Evolutionary conservation across 2,329 filamentous ascomycete genomes (phyloP).

Genomic region (Macrophomina pseudophaseolina): DNA sequence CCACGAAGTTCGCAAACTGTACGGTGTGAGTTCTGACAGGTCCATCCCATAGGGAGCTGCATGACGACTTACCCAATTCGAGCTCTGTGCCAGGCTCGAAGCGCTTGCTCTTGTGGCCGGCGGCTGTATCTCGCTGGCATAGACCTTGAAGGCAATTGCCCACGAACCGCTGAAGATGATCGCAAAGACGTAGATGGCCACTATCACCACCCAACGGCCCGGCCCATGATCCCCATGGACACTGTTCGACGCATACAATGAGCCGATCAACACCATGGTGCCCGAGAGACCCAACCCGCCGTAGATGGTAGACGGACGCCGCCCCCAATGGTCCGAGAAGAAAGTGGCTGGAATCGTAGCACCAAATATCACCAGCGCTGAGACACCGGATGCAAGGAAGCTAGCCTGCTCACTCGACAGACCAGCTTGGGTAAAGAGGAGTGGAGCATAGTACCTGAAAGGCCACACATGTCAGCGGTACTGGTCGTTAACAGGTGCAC

Average conservation of each 20-base stretch:
- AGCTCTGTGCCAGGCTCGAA: slow-evolving; percentile 58
- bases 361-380: slow-evolving; percentile 63
- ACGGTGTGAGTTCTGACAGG: not conserved
- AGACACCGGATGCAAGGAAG: slow-evolving; percentile 67
- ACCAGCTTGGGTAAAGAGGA: slow-evolving; percentile 65
- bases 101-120: slow-evolving; percentile 60
- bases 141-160: slow-evolving; percentile 62
- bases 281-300: slow-evolving; percentile 59
- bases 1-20: slow-evolving; percentile 39
- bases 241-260: slow-evolving; percentile 55
- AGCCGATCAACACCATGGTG: slow-evolving; percentile 61
- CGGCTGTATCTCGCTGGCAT: slow-evolving; percentile 64
- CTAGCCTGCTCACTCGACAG: slow-evolving; percentile 59
- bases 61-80: slow-evolving; percentile 55
- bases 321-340: slow-evolving; percentile 63
- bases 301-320: slow-evolving; percentile 59
- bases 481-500: no score
- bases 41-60: not conserved
- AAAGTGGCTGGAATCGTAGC: slow-evolving; percentile 62
- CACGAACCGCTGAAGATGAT: slow-evolving; percentile 56
- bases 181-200: slow-evolving; percentile 56
- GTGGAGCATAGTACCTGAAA: slow-evolving; percentile 59
- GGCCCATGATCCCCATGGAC: slow-evolving; percentile 47
- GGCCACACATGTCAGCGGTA: no score
- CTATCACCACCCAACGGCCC: slow-evolving; percentile 58